Conservation (phyloP, 2,329 filamentous ascomycete species). For the Leptographium wingfieldii region DNA sequence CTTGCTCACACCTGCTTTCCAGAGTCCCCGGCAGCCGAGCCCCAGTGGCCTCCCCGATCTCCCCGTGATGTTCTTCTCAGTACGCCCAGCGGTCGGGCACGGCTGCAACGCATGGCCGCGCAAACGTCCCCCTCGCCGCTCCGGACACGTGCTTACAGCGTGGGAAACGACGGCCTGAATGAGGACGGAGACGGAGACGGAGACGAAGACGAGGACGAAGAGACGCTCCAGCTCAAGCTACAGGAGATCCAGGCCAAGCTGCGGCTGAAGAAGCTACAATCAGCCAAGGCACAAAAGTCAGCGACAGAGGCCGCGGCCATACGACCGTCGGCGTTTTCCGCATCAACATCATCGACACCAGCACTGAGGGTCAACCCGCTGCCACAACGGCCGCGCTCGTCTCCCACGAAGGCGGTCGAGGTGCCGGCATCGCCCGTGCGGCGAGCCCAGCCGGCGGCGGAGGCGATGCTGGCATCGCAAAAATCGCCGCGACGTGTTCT, state of each 20-base stretch:
- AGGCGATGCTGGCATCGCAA: slow-evolving; percentile 29
- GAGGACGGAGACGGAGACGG: slow-evolving; percentile 23
- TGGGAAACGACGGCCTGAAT: slow-evolving; percentile 5
- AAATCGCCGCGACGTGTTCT: slow-evolving; percentile 69
- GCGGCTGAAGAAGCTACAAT: slow-evolving; percentile 76
- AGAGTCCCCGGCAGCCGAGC: slow-evolving; percentile 17
- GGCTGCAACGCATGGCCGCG: slow-evolving; percentile 53
- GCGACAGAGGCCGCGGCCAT: slow-evolving; percentile 6
- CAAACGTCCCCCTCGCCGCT: slow-evolving; percentile 58
- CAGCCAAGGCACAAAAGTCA: slow-evolving; percentile 29
- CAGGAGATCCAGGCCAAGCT: slow-evolving; percentile 80
- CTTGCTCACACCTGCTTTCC: neutral
- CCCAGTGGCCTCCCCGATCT: slow-evolving; percentile 55
- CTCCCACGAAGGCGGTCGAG: slow-evolving; percentile 35
- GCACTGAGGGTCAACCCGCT: neutral
- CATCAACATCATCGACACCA: neutral
- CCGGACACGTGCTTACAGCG: slow-evolving; percentile 17
- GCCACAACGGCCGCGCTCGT: slow-evolving; percentile 3
- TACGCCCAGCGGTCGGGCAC: slow-evolving; percentile 68
- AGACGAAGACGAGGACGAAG: slow-evolving; percentile 70
- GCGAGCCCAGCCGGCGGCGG: slow-evolving; percentile 31
- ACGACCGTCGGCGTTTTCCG: neutral
- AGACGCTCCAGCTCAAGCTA: slow-evolving; percentile 74
- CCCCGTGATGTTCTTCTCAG: slow-evolving; percentile 51
- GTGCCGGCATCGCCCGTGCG: slow-evolving; percentile 66